Conservation (phyloP, 2,329 filamentous ascomycete species). For the Chrysosporium queenslandicum region DNA sequence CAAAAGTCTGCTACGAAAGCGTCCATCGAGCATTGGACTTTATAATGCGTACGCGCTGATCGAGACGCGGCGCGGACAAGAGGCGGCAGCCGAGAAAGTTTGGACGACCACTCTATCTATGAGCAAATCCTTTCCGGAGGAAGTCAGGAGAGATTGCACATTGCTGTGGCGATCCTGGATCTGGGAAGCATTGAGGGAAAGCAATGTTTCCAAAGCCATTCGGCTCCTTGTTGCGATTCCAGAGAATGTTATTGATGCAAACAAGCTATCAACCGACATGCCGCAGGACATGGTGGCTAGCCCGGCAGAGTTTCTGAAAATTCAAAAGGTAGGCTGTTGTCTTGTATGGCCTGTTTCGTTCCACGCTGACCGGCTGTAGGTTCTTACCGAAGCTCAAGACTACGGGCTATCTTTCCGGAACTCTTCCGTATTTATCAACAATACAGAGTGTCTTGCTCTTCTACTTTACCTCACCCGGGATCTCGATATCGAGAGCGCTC, state of each 20-base stretch:
- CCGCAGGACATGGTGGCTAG: slow-evolving; percentile 19
- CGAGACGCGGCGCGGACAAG: slow-evolving; percentile 52
- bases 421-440: slow-evolving; percentile 42
- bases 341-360: too few species aligned
- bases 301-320: slow-evolving; percentile 30
- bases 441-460: slow-evolving; percentile 54
- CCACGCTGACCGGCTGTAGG: slow-evolving; percentile 46
- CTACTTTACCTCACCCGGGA: slow-evolving; percentile 53
- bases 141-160: slow-evolving; percentile 30
- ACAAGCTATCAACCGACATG: slow-evolving; percentile 16
- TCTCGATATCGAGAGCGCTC: slow-evolving; percentile 26
- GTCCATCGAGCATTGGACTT: slow-evolving; percentile 53
- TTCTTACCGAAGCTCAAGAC: slow-evolving; percentile 47
- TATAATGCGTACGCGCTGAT: slow-evolving; percentile 73
- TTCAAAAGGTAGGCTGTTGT: slow-evolving; percentile 31
- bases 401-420: slow-evolving; percentile 46
- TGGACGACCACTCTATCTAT: slow-evolving; percentile 58
- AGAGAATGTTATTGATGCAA: slow-evolving; percentile 28
- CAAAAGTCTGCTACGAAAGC: slow-evolving; percentile 61
- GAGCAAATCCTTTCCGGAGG: slow-evolving; percentile 34
- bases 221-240: slow-evolving; percentile 34
- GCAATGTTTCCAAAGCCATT: slow-evolving; percentile 30
- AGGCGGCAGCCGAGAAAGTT: slow-evolving; percentile 52
- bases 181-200: slow-evolving; percentile 54
- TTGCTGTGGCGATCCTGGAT: slow-evolving; percentile 54